Conservation (phyloP, 2,329 filamentous ascomycete genomes). For the Volutella citrinella region DNA sequence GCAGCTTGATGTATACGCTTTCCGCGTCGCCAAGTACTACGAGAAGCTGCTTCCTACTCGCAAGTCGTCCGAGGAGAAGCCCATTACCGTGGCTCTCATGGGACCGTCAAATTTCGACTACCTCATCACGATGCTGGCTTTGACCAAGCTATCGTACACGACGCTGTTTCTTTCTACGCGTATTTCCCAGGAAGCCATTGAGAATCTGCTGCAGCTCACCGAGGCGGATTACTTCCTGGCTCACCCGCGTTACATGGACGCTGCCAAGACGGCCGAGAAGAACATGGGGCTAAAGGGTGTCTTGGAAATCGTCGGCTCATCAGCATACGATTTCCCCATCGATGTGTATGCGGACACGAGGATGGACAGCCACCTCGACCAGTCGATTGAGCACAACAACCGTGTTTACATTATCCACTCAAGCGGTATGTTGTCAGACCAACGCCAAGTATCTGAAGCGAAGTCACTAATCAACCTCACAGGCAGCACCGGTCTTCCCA, state of each 20-base stretch:
- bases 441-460: too few species aligned
- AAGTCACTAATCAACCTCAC: too few species aligned
- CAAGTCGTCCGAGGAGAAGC: conserved; percentile 20
- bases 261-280: conserved; percentile 17
- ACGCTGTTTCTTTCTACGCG: conserved; percentile 36
- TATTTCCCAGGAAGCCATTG: conserved; percentile 30
- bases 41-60: conserved; percentile 19
- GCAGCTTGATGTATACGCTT: conserved; percentile 40
- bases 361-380: conserved; percentile 17
- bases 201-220: conserved; percentile 25
- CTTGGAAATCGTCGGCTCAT: conserved; percentile 24
- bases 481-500: conserved; percentile 62
- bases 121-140: conserved; percentile 49
- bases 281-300: conserved; percentile 13
- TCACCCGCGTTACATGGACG: conserved; percentile 23
- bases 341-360: conserved; percentile 28
- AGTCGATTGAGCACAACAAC: conserved; percentile 18
- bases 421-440: conserved; percentile 25
- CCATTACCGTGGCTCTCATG: conserved; percentile 45
- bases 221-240: too few species aligned
- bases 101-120: conserved; percentile 54
- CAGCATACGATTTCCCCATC: conserved; percentile 28
- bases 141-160: conserved; percentile 54
- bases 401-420: conserved; percentile 33
- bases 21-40: conserved; percentile 24